Evolutionary conservation across 129 eudicot genomes (phyloP).

Genomic region (Pittosporum tobira): DNA sequence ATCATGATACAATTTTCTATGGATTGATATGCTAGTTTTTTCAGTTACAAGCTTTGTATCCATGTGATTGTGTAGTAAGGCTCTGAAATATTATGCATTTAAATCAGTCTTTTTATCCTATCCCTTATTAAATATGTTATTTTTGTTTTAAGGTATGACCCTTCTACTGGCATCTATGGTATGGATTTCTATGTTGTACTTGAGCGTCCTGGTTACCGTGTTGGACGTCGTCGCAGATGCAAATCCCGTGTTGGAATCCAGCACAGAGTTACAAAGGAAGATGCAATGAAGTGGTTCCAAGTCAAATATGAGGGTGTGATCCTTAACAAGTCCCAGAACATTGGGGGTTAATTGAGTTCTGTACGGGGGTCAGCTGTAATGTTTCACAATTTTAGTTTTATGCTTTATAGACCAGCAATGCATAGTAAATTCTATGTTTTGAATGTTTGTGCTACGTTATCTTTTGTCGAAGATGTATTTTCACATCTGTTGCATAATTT

Average conservation of each 20-base stretch:
- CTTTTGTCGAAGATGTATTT: background rate
- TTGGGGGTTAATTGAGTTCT: background rate
- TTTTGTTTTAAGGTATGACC: conserved; percentile 10
- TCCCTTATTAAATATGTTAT: background rate
- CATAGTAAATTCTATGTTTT: background rate
- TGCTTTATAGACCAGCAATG: conserved; percentile 7
- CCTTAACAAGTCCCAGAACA: conserved; percentile 17
- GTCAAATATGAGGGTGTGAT: conserved; percentile 17
- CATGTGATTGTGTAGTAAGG: too few relatives aligned
- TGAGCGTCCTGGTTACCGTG: conserved; percentile 16
- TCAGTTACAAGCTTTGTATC: too few relatives aligned
- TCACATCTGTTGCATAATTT: background rate
- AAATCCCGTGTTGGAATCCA: conserved; percentile 15
- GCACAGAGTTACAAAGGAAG: conserved; percentile 15
- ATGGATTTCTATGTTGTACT: conserved; percentile 16
- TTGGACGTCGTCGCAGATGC: conserved; percentile 16
- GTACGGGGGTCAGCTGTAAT: background rate
- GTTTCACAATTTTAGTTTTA: background rate
- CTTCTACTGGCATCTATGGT: conserved; percentile 14
- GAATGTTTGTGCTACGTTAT: background rate
- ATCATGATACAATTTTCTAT: too few relatives aligned
- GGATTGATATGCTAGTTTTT: too few relatives aligned
- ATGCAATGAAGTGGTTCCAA: conserved; percentile 19
- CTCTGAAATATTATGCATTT: too few relatives aligned
- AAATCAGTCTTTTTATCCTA: too few relatives aligned